Percentiles rank a stretch among this genome's conserved stretches.
Conservation (phyloP, 148 eudicot genomes). For the Cornus kousa region DNA sequence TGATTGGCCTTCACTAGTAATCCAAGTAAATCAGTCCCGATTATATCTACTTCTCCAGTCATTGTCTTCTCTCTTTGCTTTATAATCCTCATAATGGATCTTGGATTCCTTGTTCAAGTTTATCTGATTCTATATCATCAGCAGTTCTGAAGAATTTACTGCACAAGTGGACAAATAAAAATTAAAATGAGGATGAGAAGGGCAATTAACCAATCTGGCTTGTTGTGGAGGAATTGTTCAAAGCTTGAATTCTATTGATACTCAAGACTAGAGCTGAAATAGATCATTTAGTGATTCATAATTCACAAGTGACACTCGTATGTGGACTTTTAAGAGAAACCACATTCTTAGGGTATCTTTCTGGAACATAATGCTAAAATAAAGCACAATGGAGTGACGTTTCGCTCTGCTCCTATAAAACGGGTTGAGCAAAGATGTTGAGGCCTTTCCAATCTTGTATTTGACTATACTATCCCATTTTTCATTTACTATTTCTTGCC, state of each 20-base stretch:
- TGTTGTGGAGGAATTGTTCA: not conserved
- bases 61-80: conserved; percentile 7
- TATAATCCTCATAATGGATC: not conserved
- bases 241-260: not conserved
- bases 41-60: not conserved
- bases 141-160: not conserved
- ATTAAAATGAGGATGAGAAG: not conserved
- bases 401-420: no score
- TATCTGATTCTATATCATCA: conserved; percentile 9
- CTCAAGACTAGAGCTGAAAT: not conserved
- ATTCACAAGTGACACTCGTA: no score
- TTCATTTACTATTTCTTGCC: no score
- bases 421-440: no score
- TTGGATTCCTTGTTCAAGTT: conserved; percentile 7
- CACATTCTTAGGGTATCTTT: no score
- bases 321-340: no score
- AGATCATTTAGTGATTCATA: not conserved
- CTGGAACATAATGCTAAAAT: not conserved
- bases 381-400: no score
- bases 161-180: not conserved
- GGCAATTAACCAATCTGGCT: not conserved
- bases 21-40: conserved; percentile 14
- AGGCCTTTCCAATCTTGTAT: no score
- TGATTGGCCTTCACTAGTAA: conserved; percentile 7
- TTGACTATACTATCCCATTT: no score